phyloP scores from a whole-genome alignment of 1,139 yeast genomes.

The Scheffersomyces lignicola region DNA sequence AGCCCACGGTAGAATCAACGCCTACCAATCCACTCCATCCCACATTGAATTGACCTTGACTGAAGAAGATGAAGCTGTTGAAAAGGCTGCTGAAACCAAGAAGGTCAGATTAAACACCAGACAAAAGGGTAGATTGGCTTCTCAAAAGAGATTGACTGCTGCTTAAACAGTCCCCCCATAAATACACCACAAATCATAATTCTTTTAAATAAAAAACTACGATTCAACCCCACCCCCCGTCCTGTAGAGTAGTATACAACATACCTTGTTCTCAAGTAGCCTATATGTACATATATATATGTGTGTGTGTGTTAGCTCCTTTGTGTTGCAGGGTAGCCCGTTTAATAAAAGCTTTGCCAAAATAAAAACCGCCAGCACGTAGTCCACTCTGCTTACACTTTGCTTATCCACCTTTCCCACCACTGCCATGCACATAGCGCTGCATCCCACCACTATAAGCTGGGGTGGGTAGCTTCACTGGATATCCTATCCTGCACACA shows the following conservation, averaged over 20 bases:
- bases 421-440: too few species aligned
- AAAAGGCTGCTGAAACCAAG: conserved; percentile 87
- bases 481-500: conserved; percentile 1
- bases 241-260: background rate
- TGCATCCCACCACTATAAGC: too few species aligned
- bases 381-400: background rate
- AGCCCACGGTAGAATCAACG: conserved; percentile 99
- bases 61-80: conserved; percentile 93
- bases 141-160: conserved; percentile 57
- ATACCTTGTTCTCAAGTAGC: background rate
- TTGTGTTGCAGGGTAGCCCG: background rate
- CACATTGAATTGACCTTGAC: conserved; percentile 97
- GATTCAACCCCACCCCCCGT: background rate
- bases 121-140: conserved; percentile 90
- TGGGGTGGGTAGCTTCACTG: too few species aligned
- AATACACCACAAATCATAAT: background rate
- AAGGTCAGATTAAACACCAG: conserved; percentile 81
- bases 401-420: background rate
- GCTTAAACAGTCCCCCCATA: conserved; percentile 10
- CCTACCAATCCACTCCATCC: conserved; percentile 97
- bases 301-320: too few species aligned
- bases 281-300: background rate
- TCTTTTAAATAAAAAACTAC: background rate
- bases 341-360: background rate
- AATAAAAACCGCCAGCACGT: background rate